Evolutionary conservation across 768 basidiomycete species (phyloP).

Genomic region (Cyathus striatus): DNA sequence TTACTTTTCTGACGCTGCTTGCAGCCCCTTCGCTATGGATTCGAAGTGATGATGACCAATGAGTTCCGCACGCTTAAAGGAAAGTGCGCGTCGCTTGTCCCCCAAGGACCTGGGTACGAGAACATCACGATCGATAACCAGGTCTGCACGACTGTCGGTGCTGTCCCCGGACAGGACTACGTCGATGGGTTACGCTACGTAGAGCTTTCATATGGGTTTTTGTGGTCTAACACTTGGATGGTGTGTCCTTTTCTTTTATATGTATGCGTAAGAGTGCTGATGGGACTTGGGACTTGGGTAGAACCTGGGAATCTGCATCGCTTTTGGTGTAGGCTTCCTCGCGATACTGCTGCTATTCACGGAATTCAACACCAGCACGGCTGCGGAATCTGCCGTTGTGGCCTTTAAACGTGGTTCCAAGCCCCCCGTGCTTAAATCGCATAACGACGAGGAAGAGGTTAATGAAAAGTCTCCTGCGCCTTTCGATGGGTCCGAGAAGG

Average conservation of each 20-base stretch:
- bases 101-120: slow-evolving; percentile 60
- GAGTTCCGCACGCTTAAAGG: slow-evolving; percentile 75
- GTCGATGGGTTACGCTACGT: slow-evolving; percentile 57
- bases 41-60: slow-evolving; percentile 74
- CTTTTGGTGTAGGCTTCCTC: slow-evolving; percentile 59
- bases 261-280: not conserved
- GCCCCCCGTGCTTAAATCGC: not conserved
- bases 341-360: slow-evolving; percentile 50
- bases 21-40: slow-evolving; percentile 22
- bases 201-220: slow-evolving; percentile 43
- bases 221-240: slow-evolving; percentile 33
- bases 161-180: slow-evolving; percentile 45
- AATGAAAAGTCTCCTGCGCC: slow-evolving; percentile 2
- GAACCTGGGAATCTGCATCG: slow-evolving; percentile 66
- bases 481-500: slow-evolving; percentile 9
- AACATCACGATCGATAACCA: slow-evolving; percentile 56
- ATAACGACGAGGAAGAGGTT: slow-evolving; percentile 3
- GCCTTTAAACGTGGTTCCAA: slow-evolving; percentile 63
- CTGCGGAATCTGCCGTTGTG: slow-evolving; percentile 32
- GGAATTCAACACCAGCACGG: slow-evolving; percentile 40
- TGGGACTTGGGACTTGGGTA: slow-evolving; percentile 12
- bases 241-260: slow-evolving; percentile 17
- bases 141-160: slow-evolving; percentile 68
- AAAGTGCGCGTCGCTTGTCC: slow-evolving; percentile 51
- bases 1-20: slow-evolving; percentile 3